Base-by-base conservation (phyloP, 2,329 filamentous ascomycete species). In the Neodidymelliopsis sp. region DNA sequence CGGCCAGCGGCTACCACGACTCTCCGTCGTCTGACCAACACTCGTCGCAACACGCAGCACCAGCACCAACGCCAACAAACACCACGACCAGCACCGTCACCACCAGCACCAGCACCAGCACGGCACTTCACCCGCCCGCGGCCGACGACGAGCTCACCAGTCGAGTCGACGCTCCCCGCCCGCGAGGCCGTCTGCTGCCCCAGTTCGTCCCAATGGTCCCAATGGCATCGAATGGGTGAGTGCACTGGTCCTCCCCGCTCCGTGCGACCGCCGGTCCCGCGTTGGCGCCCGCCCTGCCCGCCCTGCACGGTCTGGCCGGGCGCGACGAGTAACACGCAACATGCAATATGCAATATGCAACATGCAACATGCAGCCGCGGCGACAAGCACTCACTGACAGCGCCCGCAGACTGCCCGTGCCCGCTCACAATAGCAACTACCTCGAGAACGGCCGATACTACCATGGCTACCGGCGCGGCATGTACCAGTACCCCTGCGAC, bases 401-500 rank as follows among this genome's bases (percentile, higher is more conserved):
- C 6, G 43, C 12, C 42, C 33, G 25, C 64, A 74, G 71, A 59
- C 48, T 70, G 65, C 69, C 71, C 58, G 67, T 73, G 56, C 67
- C 69, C 57, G 64, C 69, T 52, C 72, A 65, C 31, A 73, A 77
- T 49, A 70, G 70, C 54, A 77, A 83, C 60, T 81, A 82, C 55
- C 52, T 63, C 62, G 86, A 89, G 67, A 86, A 91, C 73, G 87
- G 84, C 15, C 82, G 89, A 43, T 78, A 78, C 54, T 93, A 90
- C 69, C 86, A 89, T 66, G 82, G 81, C 18, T 90, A 80, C 71
- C 81, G 82, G 55, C 81, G 77, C 60, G 86, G 86, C 43, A 84
- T 86, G 60, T 93, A 93, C 70, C 79, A 90, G 74, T 84, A 88
- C 56, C 90, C 90, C 16, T 88, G 89, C 70, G 90, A 94, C 70